Percentiles rank a stretch among this genome's conserved stretches.
These are phyloP conservation scores for Hypoxylon sp. DNA, from an alignment of 2,329 filamentous ascomycete species.

Conservation along the genomic window DNA sequence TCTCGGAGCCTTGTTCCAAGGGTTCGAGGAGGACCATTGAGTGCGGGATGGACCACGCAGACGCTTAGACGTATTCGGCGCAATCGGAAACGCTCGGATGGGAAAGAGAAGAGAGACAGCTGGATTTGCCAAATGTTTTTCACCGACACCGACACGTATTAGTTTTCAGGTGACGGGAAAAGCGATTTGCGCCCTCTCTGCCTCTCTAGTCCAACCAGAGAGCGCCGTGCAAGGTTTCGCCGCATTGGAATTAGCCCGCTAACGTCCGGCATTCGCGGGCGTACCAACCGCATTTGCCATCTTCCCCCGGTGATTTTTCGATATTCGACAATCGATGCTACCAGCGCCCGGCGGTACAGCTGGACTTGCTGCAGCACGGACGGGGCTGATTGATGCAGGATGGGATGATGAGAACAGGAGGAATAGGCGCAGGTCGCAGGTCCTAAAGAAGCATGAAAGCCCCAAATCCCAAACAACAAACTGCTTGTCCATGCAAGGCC, in stretches of 20 bases:
- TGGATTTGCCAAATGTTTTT: constrained; percentile 39
- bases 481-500: constrained; percentile 35
- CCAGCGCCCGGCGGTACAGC: constrained; percentile 7
- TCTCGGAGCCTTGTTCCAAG: constrained; percentile 20
- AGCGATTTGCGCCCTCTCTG: constrained; percentile 33
- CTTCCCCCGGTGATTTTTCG: constrained; percentile 35
- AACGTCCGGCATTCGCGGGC: constrained; percentile 29
- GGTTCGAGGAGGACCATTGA: constrained; percentile 17
- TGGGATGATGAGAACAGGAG: constrained; percentile 2
- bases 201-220: constrained; percentile 34
- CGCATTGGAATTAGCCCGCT: constrained; percentile 35
- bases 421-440: constrained; percentile 1
- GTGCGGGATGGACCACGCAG: constrained; percentile 29
- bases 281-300: constrained; percentile 36
- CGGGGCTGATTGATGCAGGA: constrained; percentile 9
- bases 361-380: constrained; percentile 11
- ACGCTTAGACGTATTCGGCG: constrained; percentile 22
- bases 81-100: constrained; percentile 38
- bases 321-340: constrained; percentile 32
- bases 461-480: constrained; percentile 27
- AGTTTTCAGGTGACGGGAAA: constrained; percentile 16
- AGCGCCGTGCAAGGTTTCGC: constrained; percentile 37
- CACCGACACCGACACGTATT: constrained; percentile 38
- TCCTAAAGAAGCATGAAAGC: constrained; percentile 12
- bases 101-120: constrained; percentile 14